Evolutionary conservation across 257 asterid species (phyloP).

Genomic region (Catharanthus roseus): DNA sequence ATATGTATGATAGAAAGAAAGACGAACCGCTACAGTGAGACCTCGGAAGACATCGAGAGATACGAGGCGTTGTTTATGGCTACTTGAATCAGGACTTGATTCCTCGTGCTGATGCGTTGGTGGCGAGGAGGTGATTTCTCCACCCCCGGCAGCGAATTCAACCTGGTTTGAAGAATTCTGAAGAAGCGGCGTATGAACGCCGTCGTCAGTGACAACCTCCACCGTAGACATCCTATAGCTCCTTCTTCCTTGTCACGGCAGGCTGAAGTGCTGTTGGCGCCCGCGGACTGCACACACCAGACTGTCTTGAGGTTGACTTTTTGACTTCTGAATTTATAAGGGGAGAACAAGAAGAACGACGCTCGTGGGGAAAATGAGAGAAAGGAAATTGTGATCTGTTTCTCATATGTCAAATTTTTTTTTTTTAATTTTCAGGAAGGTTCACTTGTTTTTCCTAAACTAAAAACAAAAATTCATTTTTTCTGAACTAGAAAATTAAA

Average conservation of each 20-base stretch:
- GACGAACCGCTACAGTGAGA: constrained; percentile 72
- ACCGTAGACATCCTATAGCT: constrained; percentile 42
- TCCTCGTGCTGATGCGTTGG: constrained; percentile 18
- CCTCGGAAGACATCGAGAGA: constrained; percentile 96
- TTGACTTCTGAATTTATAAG: neutral
- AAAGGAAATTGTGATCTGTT: too few species aligned
- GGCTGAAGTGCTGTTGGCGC: constrained; percentile 2
- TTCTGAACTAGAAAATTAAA: too few species aligned
- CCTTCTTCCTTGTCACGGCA: neutral
- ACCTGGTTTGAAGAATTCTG: constrained; percentile 27
- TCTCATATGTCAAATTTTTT: too few species aligned
- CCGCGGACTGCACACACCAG: neutral
- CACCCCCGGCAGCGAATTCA: constrained; percentile 16
- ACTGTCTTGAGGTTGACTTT: neutral
- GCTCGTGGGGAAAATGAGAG: too few species aligned
- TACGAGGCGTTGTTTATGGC: constrained; percentile 57
- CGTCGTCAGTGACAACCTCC: constrained; percentile 45
- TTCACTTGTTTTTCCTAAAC: too few species aligned
- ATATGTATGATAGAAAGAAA: constrained; percentile 1
- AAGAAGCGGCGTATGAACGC: constrained; percentile 53
- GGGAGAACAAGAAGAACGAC: too few species aligned
- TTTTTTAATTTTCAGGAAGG: too few species aligned
- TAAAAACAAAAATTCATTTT: too few species aligned
- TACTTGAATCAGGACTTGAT: constrained; percentile 26
- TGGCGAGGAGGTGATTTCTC: constrained; percentile 27